Base-by-base conservation (phyloP, 2,329 filamentous ascomycete species). In the Aspergillus brunneoviolaceus region DNA sequence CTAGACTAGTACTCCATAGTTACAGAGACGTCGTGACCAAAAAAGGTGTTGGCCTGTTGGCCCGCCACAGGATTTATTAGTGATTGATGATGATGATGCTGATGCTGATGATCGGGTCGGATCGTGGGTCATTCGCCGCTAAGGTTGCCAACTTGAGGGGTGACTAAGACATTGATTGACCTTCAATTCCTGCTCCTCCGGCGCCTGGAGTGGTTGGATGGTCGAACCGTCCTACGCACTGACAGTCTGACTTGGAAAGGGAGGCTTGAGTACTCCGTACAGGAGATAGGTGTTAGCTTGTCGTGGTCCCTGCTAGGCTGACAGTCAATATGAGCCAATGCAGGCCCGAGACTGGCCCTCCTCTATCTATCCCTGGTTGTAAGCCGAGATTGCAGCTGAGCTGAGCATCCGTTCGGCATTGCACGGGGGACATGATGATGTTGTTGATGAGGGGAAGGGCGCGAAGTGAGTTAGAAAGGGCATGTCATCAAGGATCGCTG, bases 81-180 rank as follows among this genome's bases (percentile, higher is more conserved):
- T n/a, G 14, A 45, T 2, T 16, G 39, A n/a, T n/a, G 39, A 42
- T 42, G 27, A 29, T 45, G 39, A 45, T 42, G 39, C 1, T 42
- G 58, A 29, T 45, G 39, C 19, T 45, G 39, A 19, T 45, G 58
- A 65, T 65, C 63, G 58, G 63, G 59, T 56, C 55, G 59, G 61
- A 62, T 59, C 60, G 56, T 64, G 59, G 59, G 59, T 59, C 52
- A 53, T 53, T 35, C 33, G 33, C 42, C 25, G 27, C 35, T 31
- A 35, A 45, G 54, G 10, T 49, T 19, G 39, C 33, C 45, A 45
- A 48, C 52, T 47, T 5, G 5, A 29, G 52, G 52, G 27, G 27
- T 55, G 52, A 55, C 52, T 55, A 55, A 55, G 52, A 55, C 52
- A 14, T 45, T 49, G n/a, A 19, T 45, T 35, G 11, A 19, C 39